phyloP scores from a whole-genome alignment of 2,329 filamentous ascomycete genomes.

The Neofusicoccum kwambonambiense region DNA sequence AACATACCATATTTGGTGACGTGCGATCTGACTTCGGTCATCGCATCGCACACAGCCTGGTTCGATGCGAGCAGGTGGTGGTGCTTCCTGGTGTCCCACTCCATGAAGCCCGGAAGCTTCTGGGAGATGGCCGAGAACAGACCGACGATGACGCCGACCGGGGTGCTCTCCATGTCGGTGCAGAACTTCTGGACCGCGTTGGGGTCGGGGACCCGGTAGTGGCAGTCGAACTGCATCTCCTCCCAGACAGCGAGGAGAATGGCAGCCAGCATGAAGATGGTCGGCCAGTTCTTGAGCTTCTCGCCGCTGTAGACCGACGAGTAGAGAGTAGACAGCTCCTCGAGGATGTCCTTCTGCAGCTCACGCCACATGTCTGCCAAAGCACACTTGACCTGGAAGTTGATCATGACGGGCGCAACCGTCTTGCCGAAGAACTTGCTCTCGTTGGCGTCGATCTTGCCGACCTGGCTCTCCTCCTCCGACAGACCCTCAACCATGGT shows the following conservation, averaged over 20 bases:
- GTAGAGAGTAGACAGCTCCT: conserved; percentile 88
- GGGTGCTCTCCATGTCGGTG: conserved; percentile 92
- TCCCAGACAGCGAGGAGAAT: conserved; percentile 95
- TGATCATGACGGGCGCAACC: conserved; percentile 96
- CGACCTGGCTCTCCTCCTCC: conserved; percentile 72
- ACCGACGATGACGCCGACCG: conserved; percentile 92
- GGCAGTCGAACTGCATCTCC: conserved; percentile 97
- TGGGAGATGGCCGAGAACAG: conserved; percentile 98
- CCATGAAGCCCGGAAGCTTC: conserved; percentile 86
- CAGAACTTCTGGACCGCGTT: conserved; percentile 90
- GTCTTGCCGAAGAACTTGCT: conserved; percentile 89
- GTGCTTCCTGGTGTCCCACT: conserved; percentile 92
- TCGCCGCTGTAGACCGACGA: conserved; percentile 98
- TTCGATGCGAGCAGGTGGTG: conserved; percentile 90
- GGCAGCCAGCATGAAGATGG: conserved; percentile 94
- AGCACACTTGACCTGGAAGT: conserved; percentile 98
- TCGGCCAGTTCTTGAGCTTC: conserved; percentile 98
- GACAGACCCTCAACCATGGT: conserved; percentile 90
- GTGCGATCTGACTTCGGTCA: conserved; percentile 93
- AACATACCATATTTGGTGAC: conserved; percentile 88
- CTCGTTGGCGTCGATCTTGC: conserved; percentile 80
- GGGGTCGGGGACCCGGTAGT: conserved; percentile 87
- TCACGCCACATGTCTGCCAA: conserved; percentile 98
- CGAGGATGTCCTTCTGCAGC: conserved; percentile 90
- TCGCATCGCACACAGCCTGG: conserved; percentile 84